Evolutionary conservation across 441 rosid genomes (phyloP), one percentile per base, ranked within the genome.

Genomic region (Syzygium malaccense): DNA sequence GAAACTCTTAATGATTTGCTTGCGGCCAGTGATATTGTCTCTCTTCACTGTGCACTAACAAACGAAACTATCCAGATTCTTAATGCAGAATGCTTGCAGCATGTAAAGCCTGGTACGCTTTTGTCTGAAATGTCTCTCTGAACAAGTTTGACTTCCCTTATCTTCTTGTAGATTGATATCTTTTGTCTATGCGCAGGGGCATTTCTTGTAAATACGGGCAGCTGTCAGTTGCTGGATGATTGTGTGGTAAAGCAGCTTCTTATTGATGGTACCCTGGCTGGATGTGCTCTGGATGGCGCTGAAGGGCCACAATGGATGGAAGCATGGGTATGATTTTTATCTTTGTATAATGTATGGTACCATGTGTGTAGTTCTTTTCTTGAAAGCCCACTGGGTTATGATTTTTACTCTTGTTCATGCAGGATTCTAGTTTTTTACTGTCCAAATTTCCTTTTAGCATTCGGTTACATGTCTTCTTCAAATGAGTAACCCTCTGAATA

Each of bases 241-340:
- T 97, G 99, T 92, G 96, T 95, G 66, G 93, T 97, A 91, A 98
- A 97, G 94, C 96, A 96, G 90, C 98, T 96, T 93, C 91, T 98
- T 80, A 97, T 98, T 93, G 98, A 98, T 92, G 99, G 99, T 80
- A 95, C 96, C 62, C 92, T 97, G 88, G 99, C 98, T 90, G 99
- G 99, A 62, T 97, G 99, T 93, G 99, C 99, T 55, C 88, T 98
- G 92, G 99, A 98, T 92, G 99, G 99, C 85, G 99, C 95, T 87
- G 99, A 98, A 94, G 99, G 99, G 87, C 99, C 99, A 30, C 99
- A 96, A 49, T 98, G 99, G 99, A 97, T 98, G 99, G 99, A 98
- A 96, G 99, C 99, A 88, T 97, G 99, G 99, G 99, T 98, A 95
- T 92, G 92, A 86, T 87, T 71, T 68, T 60, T 51, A 60, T 33